Evolutionary conservation across 768 basidiomycete genomes (phyloP), one percentile per base, ranked within the genome.

Genomic region (Lyophyllum decastes): DNA sequence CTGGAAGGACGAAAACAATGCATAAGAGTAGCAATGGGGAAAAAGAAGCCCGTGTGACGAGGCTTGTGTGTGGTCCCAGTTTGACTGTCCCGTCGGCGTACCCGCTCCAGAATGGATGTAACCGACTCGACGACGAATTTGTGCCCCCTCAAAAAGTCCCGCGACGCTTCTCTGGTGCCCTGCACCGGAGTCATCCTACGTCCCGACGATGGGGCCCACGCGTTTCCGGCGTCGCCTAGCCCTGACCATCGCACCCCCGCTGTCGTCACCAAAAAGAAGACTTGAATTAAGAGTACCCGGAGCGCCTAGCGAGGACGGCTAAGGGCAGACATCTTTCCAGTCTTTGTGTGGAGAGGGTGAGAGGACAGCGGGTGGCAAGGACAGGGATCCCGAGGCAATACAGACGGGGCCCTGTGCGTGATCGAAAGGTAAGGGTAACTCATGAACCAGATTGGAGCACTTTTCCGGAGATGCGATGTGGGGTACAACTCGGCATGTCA

Each of bases 91-190:
- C 24, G 54, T 49, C 30, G 47, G 53, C 48, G 43, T 58, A n/a
- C 26, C 45, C 33, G 14, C 26, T 54, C 48, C 57, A 41, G 46
- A 55, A 63, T 73, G 79, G 79, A 57, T 72, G 82, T 70, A 57
- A 55, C 64, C 78, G 65, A 70, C 78, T 85, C 82, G 41, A 62
- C 72, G 69, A 51, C 60, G 63, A 17, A 21, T 58, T 46, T 5
- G n/a, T 49, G 54, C 63, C 62, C 64, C 64, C n/a, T n/a, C 54
- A 61, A 24, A 59, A 56, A 17, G 65, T 72, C 43, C 82, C 77
- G 73, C 76, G 83, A 80, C 76, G 78, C 74, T 60, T 78, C 79
- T 85, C 84, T 85, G 69, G 78, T 76, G 69, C 55, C 53, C 54
- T 27, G 41, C 34, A 62, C 56, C 61, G 59, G 60, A 65, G 51